Percentiles rank a stretch among this genome's conserved stretches.
These are phyloP conservation scores for Encephalitozoon cuniculi DNA, from an alignment of 371 early-diverging fungal genomes.

Conservation along the genomic window DNA sequence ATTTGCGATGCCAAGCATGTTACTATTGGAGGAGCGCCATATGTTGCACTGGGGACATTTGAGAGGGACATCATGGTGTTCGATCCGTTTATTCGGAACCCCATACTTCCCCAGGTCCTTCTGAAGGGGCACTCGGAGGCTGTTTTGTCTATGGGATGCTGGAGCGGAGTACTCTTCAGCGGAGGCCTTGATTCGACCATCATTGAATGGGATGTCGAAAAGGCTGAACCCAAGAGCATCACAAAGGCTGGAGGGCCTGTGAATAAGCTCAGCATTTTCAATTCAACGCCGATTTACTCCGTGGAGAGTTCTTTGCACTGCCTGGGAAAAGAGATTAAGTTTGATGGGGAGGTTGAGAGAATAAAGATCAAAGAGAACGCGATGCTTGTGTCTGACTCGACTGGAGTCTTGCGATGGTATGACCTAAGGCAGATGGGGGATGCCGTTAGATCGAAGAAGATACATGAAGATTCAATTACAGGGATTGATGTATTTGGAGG, in stretches of 20 bases:
- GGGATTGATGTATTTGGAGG: slow-evolving; percentile 13
- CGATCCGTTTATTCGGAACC: slow-evolving; percentile 33
- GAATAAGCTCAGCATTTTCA: not conserved
- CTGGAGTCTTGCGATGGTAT: slow-evolving; percentile 14
- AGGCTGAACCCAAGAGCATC: not conserved
- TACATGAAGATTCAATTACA: slow-evolving; percentile 13
- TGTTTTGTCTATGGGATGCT: not conserved
- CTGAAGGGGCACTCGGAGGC: slow-evolving; percentile 38
- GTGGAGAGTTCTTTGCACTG: not conserved
- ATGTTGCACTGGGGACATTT: slow-evolving; percentile 44
- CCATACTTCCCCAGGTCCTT: slow-evolving; percentile 29
- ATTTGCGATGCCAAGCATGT: slow-evolving; percentile 32
- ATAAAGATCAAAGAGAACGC: not conserved
- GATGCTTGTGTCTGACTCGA: not conserved
- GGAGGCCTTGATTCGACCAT: slow-evolving; percentile 30
- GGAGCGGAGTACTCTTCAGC: not conserved
- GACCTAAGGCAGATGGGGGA: slow-evolving; percentile 11
- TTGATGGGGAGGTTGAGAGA: slow-evolving; percentile 18
- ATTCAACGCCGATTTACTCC: not conserved
- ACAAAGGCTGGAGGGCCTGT: not conserved
- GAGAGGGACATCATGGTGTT: slow-evolving; percentile 39
- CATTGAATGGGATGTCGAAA: slow-evolving; percentile 48
- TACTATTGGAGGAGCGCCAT: not conserved
- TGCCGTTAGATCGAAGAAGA: not conserved
- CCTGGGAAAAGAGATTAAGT: not conserved